phyloP scores from a whole-genome alignment of 1,284 basidiomycete species.

The Fomes fomentarius region DNA sequence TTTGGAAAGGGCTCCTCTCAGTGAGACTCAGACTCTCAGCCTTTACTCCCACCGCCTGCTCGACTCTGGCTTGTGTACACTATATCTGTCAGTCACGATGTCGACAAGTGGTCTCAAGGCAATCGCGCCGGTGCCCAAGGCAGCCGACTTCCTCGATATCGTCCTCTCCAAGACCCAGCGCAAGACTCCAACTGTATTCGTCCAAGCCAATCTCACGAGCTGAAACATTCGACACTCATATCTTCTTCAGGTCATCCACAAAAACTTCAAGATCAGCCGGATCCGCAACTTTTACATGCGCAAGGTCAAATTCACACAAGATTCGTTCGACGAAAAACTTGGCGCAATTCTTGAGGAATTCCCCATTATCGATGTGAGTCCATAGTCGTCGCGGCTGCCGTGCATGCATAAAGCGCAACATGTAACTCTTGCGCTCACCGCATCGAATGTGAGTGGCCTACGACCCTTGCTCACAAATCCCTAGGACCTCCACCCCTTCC shows the following conservation, averaged over 20 bases:
- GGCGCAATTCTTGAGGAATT: slow-evolving; percentile 94
- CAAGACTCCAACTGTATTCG: slow-evolving; percentile 95
- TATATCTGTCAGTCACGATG: slow-evolving; percentile 48
- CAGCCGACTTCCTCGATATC: slow-evolving; percentile 94
- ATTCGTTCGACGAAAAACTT: slow-evolving; percentile 96
- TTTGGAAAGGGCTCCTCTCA: slow-evolving; percentile 1
- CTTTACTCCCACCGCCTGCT: not conserved
- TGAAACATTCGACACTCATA: not conserved
- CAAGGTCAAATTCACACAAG: slow-evolving; percentile 99
- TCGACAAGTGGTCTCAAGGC: slow-evolving; percentile 90
- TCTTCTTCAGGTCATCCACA: slow-evolving; percentile 80
- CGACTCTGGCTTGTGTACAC: not conserved
- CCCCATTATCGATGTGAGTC: slow-evolving; percentile 90
- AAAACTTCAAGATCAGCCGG: slow-evolving; percentile 98
- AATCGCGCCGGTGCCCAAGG: slow-evolving; percentile 96
- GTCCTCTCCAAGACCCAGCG: slow-evolving; percentile 93
- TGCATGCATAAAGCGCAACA: too few species aligned
- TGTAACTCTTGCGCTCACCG: too few species aligned
- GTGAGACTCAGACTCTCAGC: not conserved
- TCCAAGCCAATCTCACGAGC: slow-evolving; percentile 19
- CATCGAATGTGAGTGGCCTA: too few species aligned
- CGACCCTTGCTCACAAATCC: not conserved
- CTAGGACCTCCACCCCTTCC: slow-evolving; percentile 93
- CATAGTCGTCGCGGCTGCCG: too few species aligned
- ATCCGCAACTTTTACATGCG: slow-evolving; percentile 98